Conservation (phyloP, 116 monocot species). For the Papilionanthe hybrid region DNA sequence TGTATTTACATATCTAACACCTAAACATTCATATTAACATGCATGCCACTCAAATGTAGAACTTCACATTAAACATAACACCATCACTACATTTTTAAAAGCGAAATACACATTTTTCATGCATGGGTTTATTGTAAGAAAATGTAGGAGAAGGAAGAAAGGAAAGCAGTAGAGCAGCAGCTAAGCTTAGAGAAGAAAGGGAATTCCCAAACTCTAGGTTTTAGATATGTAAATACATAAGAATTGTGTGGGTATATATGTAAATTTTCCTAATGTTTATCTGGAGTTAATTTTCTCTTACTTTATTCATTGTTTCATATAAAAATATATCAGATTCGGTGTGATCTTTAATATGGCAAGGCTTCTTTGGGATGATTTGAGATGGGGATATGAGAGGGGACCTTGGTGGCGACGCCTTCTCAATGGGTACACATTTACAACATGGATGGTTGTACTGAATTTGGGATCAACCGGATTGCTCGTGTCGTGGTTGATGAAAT, state of each 20-base stretch:
- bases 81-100: too few relatives aligned
- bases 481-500: constrained; percentile 99
- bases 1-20: too few relatives aligned
- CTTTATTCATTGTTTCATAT: background rate
- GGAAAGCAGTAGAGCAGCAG: too few relatives aligned
- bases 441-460: constrained; percentile 95
- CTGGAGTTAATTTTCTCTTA: background rate
- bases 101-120: too few relatives aligned
- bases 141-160: background rate
- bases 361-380: constrained; percentile 74
- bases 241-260: too few relatives aligned
- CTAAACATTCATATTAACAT: too few relatives aligned
- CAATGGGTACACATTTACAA: constrained; percentile 76
- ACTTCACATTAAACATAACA: too few relatives aligned
- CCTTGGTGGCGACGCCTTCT: constrained; percentile 91
- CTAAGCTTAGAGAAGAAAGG: too few relatives aligned
- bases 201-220: too few relatives aligned
- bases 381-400: constrained; percentile 78
- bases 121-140: background rate
- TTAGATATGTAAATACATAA: too few relatives aligned
- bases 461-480: constrained; percentile 86
- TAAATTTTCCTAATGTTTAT: background rate
- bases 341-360: constrained; percentile 83
- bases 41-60: too few relatives aligned
- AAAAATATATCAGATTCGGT: constrained; percentile 64